These are phyloP conservation scores for Trichophyton simii DNA, from an alignment of 2,329 filamentous ascomycete species.

Conservation along the genomic window DNA sequence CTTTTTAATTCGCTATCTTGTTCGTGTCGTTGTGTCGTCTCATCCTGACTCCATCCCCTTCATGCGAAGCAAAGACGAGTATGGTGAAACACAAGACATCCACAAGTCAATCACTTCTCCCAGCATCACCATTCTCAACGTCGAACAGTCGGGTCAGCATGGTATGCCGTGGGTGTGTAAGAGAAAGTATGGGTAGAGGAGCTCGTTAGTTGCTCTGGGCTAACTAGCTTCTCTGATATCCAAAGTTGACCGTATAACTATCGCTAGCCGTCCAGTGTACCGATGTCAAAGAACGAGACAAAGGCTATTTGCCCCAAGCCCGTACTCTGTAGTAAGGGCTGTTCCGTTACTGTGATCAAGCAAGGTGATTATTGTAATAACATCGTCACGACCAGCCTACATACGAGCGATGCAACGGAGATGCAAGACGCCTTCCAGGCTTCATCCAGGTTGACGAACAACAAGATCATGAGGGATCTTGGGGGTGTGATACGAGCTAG, in stretches of 20 bases:
- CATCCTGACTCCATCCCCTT: slow-evolving; percentile 1
- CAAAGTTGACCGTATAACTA: neutral
- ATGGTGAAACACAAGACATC: slow-evolving; percentile 1
- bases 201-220: neutral
- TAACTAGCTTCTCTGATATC: neutral
- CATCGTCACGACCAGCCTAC: neutral
- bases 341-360: neutral
- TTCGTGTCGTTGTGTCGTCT: neutral
- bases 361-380: neutral
- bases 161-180: neutral
- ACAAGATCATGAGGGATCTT: neutral
- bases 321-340: neutral
- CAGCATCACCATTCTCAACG: too few relatives aligned
- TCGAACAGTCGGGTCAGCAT: too few relatives aligned
- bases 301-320: neutral
- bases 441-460: neutral
- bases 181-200: neutral
- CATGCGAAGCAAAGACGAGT: slow-evolving; percentile 1
- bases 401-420: slow-evolving; percentile 1
- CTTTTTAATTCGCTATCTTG: neutral
- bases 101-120: neutral
- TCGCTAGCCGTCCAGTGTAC: neutral
- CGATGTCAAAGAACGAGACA: neutral
- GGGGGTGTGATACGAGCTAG: neutral
- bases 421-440: neutral